Percentiles rank a stretch among this genome's conserved stretches.
phyloP scores from a whole-genome alignment of 2,329 filamentous ascomycete genomes.

The Byssochlamys sp. region DNA sequence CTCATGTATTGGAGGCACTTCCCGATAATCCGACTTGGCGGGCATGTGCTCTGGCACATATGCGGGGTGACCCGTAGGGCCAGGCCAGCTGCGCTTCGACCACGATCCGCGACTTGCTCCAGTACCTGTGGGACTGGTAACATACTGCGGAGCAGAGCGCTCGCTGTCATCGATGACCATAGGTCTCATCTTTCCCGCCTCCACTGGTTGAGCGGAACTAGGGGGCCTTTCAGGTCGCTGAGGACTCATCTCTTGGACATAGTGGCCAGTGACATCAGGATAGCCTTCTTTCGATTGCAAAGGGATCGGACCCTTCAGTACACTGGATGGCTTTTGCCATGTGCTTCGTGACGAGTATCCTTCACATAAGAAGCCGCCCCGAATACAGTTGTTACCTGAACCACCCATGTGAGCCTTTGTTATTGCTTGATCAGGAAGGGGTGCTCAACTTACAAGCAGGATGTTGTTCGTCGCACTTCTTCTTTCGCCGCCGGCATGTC shows the following conservation, averaged over 20 bases:
- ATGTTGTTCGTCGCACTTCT: conserved; percentile 93
- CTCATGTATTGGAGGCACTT: conserved; percentile 32
- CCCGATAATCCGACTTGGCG: conserved; percentile 31
- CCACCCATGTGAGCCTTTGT: conserved; percentile 7
- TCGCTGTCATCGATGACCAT: conserved; percentile 39
- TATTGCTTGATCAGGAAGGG: conserved; percentile 3
- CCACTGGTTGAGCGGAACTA: conserved; percentile 24
- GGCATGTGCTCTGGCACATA: conserved; percentile 30
- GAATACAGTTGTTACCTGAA: conserved; percentile 75
- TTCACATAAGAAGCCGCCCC: conserved; percentile 81
- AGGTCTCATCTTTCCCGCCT: conserved; percentile 38
- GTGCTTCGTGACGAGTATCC: conserved; percentile 74
- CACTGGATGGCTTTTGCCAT: conserved; percentile 68
- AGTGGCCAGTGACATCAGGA: conserved; percentile 27
- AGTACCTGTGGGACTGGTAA: conserved; percentile 30
- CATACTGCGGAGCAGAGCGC: conserved; percentile 27
- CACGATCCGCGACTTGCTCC: conserved; percentile 27
- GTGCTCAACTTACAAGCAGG: conserved; percentile 63
- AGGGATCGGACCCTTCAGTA: conserved; percentile 55
- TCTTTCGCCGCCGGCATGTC: conserved; percentile 84
- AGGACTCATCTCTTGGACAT: conserved; percentile 27
- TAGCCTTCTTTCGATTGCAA: conserved; percentile 72
- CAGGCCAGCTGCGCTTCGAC: conserved; percentile 32
- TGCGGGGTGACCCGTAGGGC: conserved; percentile 22
- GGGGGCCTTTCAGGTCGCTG: conserved; percentile 32